phyloP scores from a whole-genome alignment of 202 grass and related monocot species.

The Eragrostis tef region DNA sequence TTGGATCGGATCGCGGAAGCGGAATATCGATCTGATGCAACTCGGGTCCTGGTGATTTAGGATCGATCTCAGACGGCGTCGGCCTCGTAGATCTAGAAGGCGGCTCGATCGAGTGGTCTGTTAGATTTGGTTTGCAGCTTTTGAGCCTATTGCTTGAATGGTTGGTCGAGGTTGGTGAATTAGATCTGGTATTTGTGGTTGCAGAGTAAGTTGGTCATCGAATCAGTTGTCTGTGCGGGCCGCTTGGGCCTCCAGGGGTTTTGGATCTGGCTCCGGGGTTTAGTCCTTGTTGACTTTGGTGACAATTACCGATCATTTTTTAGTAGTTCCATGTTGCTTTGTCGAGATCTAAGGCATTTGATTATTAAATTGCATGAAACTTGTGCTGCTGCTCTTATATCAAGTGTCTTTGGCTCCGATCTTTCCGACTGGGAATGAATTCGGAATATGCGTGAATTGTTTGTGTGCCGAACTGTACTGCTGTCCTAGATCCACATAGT shows the following conservation, averaged over 20 bases:
- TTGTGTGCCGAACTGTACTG: background rate
- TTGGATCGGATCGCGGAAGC: background rate
- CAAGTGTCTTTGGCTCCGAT: background rate
- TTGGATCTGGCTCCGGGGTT: slow-evolving; percentile 42
- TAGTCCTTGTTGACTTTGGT: background rate
- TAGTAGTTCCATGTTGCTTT: too few relatives aligned
- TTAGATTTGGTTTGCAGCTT: background rate
- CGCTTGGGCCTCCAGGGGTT: background rate
- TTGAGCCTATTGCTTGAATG: background rate
- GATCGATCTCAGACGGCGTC: background rate
- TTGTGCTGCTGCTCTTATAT: background rate
- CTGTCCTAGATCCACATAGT: slow-evolving; percentile 13
- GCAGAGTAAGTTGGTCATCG: background rate
- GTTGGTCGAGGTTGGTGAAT: background rate
- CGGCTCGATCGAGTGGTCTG: background rate
- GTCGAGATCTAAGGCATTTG: background rate
- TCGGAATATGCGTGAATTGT: background rate
- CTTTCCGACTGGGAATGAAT: background rate
- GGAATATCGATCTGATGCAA: background rate
- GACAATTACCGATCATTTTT: background rate
- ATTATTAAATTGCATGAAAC: background rate
- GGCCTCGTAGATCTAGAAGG: slow-evolving; percentile 27
- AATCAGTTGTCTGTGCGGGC: background rate
- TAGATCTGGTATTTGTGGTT: background rate
- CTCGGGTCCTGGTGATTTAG: background rate